phyloP scores from a whole-genome alignment of 129 eudicot genomes.

The Kitagawia praeruptora region DNA sequence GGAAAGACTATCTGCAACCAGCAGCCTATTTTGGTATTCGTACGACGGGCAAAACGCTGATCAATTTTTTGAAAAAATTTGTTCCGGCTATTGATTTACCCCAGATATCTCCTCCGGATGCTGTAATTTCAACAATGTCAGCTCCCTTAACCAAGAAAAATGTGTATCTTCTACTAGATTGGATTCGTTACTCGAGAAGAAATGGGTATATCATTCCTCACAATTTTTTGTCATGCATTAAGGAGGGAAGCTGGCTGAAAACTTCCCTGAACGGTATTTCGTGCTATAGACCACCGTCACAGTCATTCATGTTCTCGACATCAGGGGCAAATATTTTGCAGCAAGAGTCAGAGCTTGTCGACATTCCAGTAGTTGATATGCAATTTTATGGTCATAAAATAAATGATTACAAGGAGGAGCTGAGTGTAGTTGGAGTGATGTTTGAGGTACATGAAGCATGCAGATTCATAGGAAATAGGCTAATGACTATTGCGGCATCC shows the following conservation, averaged over 20 bases:
- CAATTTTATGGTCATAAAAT: conserved; percentile 26
- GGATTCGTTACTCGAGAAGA: conserved; percentile 29
- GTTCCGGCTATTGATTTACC: conserved; percentile 48
- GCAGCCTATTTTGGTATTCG: conserved; percentile 15
- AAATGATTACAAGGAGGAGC: conserved; percentile 31
- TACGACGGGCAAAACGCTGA: conserved; percentile 17
- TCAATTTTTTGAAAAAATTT: conserved; percentile 19
- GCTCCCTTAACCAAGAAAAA: conserved; percentile 30
- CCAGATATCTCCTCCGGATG: conserved; percentile 35
- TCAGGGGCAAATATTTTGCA: conserved; percentile 27
- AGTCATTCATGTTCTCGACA: conserved; percentile 34
- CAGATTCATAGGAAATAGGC: conserved; percentile 27
- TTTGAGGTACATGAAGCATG: conserved; percentile 35
- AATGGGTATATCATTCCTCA: conserved; percentile 9
- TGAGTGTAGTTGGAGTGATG: conserved; percentile 34
- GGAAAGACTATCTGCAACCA: conserved; percentile 30
- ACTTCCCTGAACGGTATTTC: conserved; percentile 25
- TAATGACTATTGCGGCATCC: conserved; percentile 37
- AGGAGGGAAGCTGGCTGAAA: conserved; percentile 50
- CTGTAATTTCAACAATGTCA: conserved; percentile 31
- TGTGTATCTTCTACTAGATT: conserved; percentile 32
- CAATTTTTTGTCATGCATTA: conserved; percentile 26
- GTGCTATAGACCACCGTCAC: conserved; percentile 37
- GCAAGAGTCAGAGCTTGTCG: conserved; percentile 41
- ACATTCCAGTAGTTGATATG: conserved; percentile 38